Percentiles rank a stretch among this genome's conserved stretches.
These are phyloP conservation scores for Colletotrichum endophyticum DNA, from an alignment of 2,329 filamentous ascomycete genomes.

Conservation along the genomic window DNA sequence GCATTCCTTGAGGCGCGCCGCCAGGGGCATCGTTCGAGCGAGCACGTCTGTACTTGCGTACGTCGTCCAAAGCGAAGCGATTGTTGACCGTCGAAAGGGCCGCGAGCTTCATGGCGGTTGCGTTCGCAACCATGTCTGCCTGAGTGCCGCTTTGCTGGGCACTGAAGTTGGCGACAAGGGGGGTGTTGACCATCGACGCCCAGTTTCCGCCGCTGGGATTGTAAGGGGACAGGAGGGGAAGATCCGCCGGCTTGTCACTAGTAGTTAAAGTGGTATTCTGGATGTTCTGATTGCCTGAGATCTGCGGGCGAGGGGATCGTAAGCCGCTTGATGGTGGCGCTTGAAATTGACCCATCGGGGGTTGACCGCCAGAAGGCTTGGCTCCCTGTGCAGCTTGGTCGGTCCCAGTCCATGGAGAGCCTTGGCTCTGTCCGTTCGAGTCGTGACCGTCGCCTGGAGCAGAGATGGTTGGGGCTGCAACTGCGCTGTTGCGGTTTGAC, in stretches of 20 bases:
- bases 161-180: slow-evolving; percentile 88
- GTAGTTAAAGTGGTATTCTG: slow-evolving; percentile 84
- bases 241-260: slow-evolving; percentile 71
- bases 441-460: slow-evolving; percentile 67
- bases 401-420: slow-evolving; percentile 76
- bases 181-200: slow-evolving; percentile 98
- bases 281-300: slow-evolving; percentile 71
- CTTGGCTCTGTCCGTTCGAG: slow-evolving; percentile 67
- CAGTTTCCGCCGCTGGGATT: slow-evolving; percentile 85
- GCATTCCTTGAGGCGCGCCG: slow-evolving; percentile 15
- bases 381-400: slow-evolving; percentile 57
- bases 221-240: slow-evolving; percentile 87
- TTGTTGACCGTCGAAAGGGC: slow-evolving; percentile 98
- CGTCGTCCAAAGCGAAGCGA: slow-evolving; percentile 94
- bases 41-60: slow-evolving; percentile 91
- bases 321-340: slow-evolving; percentile 75
- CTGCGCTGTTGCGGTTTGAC: slow-evolving; percentile 90
- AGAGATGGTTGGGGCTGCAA: slow-evolving; percentile 76
- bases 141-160: slow-evolving; percentile 65
- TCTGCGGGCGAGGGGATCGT: slow-evolving; percentile 78
- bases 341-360: slow-evolving; percentile 96
- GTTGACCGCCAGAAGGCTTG: slow-evolving; percentile 79
- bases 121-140: slow-evolving; percentile 98
- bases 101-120: slow-evolving; percentile 97
- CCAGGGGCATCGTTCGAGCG: slow-evolving; percentile 84